Conservation (phyloP, 1,284 basidiomycete genomes). For the Kwoniella shivajii region DNA sequence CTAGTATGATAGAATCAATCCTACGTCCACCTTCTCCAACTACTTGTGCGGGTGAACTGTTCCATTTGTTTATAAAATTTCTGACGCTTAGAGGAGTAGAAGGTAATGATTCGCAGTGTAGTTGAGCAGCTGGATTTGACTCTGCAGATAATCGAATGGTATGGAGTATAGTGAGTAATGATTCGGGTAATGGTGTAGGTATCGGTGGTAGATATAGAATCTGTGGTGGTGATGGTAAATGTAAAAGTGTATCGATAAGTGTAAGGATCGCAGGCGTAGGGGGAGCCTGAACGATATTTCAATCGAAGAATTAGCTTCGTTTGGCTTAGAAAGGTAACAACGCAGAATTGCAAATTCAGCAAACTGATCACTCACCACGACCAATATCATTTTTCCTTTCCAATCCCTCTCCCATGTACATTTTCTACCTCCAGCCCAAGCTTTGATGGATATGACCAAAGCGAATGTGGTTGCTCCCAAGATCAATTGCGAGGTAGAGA, state of each 20-base stretch:
- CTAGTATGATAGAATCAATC: constrained; percentile 52
- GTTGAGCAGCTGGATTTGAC: constrained; percentile 40
- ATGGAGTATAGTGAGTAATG: constrained; percentile 49
- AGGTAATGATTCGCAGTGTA: constrained; percentile 52
- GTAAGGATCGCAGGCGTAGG: constrained; percentile 46
- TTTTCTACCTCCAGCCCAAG: constrained; percentile 42
- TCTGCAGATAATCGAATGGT: constrained; percentile 42
- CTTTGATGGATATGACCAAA: constrained; percentile 32
- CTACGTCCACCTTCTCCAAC: constrained; percentile 47
- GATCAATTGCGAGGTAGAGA: constrained; percentile 26
- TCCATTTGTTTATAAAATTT: constrained; percentile 50
- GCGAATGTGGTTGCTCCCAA: constrained; percentile 23
- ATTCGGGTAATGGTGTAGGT: constrained; percentile 44
- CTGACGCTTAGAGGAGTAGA: constrained; percentile 38
- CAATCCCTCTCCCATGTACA: constrained; percentile 54
- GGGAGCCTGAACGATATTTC: constrained; percentile 36
- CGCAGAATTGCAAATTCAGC: too few relatives aligned
- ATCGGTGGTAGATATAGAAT: constrained; percentile 51
- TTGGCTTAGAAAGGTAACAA: too few relatives aligned
- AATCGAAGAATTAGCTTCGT: too few relatives aligned
- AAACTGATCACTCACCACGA: constrained; percentile 41
- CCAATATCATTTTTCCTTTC: constrained; percentile 53
- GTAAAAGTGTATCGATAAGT: constrained; percentile 47
- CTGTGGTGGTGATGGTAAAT: constrained; percentile 52
- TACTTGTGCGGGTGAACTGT: constrained; percentile 35